Evolutionary conservation across 176 grass and related monocot genomes (phyloP).

Genomic region (Paspalum vaginatum): DNA sequence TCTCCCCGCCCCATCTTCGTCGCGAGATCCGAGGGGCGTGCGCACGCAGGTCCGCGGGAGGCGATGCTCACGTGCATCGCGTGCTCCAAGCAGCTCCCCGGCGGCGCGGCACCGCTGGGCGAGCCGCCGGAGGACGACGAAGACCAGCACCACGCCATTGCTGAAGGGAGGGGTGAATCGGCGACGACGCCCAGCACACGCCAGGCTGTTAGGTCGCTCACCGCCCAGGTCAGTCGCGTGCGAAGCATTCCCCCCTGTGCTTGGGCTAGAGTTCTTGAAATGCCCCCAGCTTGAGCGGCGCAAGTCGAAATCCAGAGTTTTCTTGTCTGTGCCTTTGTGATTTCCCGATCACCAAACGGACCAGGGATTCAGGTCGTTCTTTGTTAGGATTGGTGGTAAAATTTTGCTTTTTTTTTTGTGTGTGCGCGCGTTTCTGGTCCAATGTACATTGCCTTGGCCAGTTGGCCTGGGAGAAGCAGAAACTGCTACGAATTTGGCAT

Average conservation of each 20-base stretch:
- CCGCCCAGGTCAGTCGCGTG: constrained; percentile 56
- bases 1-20: background rate
- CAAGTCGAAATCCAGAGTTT: background rate
- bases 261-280: constrained; percentile 12
- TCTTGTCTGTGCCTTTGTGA: background rate
- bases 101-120: constrained; percentile 46
- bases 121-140: constrained; percentile 54
- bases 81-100: constrained; percentile 75
- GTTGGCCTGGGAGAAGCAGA: background rate
- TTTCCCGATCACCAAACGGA: background rate
- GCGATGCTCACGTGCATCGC: constrained; percentile 91
- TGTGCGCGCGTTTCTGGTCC: background rate
- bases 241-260: background rate
- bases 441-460: constrained; percentile 33
- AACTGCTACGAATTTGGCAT: background rate
- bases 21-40: constrained; percentile 21
- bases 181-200: constrained; percentile 61
- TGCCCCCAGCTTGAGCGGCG: background rate
- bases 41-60: constrained; percentile 13
- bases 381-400: background rate
- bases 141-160: constrained; percentile 30
- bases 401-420: background rate
- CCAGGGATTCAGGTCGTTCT: background rate
- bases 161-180: constrained; percentile 24
- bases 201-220: constrained; percentile 69